Conservation (phyloP, 805 yeast genomes). For the Lachancea mirantina region DNA sequence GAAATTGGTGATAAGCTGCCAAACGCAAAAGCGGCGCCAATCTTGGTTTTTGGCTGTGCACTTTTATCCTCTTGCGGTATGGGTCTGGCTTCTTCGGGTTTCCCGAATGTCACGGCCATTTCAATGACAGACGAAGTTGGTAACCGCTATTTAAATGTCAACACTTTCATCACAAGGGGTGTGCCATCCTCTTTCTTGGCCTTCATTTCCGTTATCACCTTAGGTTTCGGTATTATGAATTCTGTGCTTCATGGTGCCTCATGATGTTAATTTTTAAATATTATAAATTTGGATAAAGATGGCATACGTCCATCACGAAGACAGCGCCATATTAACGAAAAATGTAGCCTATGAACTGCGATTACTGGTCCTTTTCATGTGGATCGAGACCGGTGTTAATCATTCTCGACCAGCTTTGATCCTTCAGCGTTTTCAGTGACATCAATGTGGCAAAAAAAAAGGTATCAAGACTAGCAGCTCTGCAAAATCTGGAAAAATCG, state of each 20-base stretch:
- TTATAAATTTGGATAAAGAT: background rate
- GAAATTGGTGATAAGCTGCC: conserved; percentile 72
- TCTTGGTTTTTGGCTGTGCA: conserved; percentile 40
- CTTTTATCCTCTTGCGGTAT: conserved; percentile 85
- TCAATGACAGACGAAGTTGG: conserved; percentile 90
- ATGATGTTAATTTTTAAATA: too few relatives aligned
- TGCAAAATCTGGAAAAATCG: too few relatives aligned
- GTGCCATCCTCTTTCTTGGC: conserved; percentile 79
- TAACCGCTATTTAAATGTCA: conserved; percentile 75
- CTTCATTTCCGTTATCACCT: conserved; percentile 59
- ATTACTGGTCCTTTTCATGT: too few relatives aligned
- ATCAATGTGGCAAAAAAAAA: too few relatives aligned
- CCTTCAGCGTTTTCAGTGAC: too few relatives aligned
- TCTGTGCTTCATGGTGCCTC: too few relatives aligned
- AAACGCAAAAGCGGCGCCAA: conserved; percentile 60
- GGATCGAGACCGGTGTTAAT: too few relatives aligned
- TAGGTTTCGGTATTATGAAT: conserved; percentile 76
- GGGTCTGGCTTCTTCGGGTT: conserved; percentile 96
- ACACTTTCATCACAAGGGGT: conserved; percentile 81
- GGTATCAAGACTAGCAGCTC: too few relatives aligned
- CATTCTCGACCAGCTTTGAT: too few relatives aligned
- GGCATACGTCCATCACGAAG: background rate
- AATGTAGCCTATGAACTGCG: too few relatives aligned
- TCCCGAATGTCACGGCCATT: conserved; percentile 97
- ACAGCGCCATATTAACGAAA: too few relatives aligned